Evolutionary conservation across 2,329 filamentous ascomycete genomes (phyloP).

Genomic region (Epicoccum nigrum): DNA sequence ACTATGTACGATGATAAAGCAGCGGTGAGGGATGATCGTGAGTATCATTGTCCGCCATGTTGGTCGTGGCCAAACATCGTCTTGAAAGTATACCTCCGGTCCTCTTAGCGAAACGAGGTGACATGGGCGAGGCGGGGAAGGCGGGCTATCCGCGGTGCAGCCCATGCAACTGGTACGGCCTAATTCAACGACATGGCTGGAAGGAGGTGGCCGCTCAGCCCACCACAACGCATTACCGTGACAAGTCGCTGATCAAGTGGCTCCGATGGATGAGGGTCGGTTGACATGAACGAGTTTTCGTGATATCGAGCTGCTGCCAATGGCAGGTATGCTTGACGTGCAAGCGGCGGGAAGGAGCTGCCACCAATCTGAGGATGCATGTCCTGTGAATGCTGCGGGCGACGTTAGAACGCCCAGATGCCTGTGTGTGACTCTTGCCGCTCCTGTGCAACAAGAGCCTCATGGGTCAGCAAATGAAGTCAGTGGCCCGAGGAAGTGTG

Average conservation of each 20-base stretch:
- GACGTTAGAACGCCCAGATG: neutral
- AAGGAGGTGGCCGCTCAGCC: neutral
- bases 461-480: neutral
- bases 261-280: slow-evolving; percentile 8
- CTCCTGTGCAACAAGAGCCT: slow-evolving; percentile 1
- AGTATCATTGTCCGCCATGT: slow-evolving; percentile 3
- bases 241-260: neutral
- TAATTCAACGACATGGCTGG: neutral
- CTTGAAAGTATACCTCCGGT: neutral
- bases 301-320: neutral
- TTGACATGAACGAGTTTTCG: slow-evolving; percentile 32
- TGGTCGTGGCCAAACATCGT: slow-evolving; percentile 5
- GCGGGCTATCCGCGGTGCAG: neutral
- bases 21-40: neutral
- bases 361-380: neutral
- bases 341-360: slow-evolving; percentile 4
- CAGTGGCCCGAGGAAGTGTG: neutral
- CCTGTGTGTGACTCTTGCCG: slow-evolving; percentile 2
- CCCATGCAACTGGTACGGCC: neutral
- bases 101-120: neutral
- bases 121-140: slow-evolving; percentile 3
- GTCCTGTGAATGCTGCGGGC: slow-evolving; percentile 4
- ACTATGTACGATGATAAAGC: neutral
- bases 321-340: neutral
- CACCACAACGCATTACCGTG: neutral